Evolutionary conservation across 169 alveolate species (phyloP).

Genomic region (Plasmodium falciparum): DNA sequence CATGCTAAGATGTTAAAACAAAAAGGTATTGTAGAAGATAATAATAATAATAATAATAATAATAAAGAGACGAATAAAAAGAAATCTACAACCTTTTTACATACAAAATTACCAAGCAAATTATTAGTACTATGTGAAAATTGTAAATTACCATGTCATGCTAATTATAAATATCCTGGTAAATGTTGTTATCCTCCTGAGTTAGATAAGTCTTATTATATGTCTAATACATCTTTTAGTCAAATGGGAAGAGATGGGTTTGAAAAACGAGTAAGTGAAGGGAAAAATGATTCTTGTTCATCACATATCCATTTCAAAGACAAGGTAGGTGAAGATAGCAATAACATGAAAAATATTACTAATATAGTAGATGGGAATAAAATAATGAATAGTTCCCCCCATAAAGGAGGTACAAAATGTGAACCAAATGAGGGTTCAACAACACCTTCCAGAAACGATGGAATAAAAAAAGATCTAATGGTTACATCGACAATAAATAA

Average conservation of each 20-base stretch:
- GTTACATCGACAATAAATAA: too few species aligned
- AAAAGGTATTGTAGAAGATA: constrained; percentile 80
- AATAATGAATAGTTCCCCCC: background rate
- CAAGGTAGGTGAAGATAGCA: background rate
- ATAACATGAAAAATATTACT: background rate
- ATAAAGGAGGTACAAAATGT: background rate
- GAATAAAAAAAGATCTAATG: background rate
- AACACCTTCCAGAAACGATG: background rate
- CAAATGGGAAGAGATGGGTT: constrained; percentile 14
- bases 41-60: constrained; percentile 58
- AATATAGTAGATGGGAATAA: background rate
- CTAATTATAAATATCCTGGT: constrained; percentile 81
- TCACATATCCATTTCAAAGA: background rate
- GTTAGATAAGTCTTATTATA: constrained; percentile 78
- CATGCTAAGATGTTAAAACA: constrained; percentile 62
- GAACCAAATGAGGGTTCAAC: background rate
- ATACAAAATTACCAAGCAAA: constrained; percentile 80
- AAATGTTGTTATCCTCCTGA: constrained; percentile 85
- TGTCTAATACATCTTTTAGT: constrained; percentile 60
- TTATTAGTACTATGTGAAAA: constrained; percentile 84
- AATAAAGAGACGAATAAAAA: constrained; percentile 77
- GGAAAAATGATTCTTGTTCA: background rate
- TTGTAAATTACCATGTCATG: constrained; percentile 86
- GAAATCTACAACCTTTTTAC: constrained; percentile 81
- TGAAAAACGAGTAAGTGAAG: constrained; percentile 1